A percentile compares a stretch with the other conserved stretches of the same genome.
Evolutionary conservation across 2,329 filamentous ascomycete genomes (phyloP).

Genomic region (Phaeophleospora eucalypticola): DNA sequence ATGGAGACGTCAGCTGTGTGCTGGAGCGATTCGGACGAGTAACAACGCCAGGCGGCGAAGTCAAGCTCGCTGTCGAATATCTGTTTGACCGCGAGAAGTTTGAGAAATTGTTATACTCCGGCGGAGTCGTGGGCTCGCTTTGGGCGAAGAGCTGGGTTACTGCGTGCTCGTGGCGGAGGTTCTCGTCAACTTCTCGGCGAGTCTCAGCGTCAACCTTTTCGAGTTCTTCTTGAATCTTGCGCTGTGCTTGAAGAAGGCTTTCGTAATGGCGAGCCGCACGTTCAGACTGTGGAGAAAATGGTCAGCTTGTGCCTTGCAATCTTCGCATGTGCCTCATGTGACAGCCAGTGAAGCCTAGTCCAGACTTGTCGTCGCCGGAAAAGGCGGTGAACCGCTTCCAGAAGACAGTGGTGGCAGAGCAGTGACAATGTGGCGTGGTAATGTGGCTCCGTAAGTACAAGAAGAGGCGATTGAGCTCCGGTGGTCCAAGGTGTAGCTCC

Average conservation of each 20-base stretch:
- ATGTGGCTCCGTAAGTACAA: no score
- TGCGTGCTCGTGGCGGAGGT: constrained; percentile 79
- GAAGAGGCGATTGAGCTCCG: no score
- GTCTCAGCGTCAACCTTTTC: constrained; percentile 82
- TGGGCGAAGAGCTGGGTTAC: constrained; percentile 61
- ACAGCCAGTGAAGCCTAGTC: no score
- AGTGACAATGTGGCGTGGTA: no score
- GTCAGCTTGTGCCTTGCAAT: constrained; percentile 13
- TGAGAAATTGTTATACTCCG: constrained; percentile 77
- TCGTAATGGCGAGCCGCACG: constrained; percentile 94
- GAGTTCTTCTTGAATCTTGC: constrained; percentile 88
- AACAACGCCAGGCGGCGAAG: constrained; percentile 65
- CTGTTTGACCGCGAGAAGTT: constrained; percentile 77
- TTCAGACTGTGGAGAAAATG: constrained; percentile 64
- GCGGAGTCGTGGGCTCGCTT: constrained; percentile 93
- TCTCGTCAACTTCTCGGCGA: constrained; percentile 75
- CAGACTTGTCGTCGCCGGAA: no score
- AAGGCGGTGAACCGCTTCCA: no score
- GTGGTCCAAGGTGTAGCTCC: no score
- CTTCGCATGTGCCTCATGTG: not conserved
- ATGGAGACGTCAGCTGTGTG: constrained; percentile 76
- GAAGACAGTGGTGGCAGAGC: no score
- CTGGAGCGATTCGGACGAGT: constrained; percentile 68
- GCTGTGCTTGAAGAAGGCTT: constrained; percentile 80
- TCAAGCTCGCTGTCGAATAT: constrained; percentile 83